phyloP scores from a whole-genome alignment of 2,329 filamentous ascomycete genomes.

The Penicillium concentricum region DNA sequence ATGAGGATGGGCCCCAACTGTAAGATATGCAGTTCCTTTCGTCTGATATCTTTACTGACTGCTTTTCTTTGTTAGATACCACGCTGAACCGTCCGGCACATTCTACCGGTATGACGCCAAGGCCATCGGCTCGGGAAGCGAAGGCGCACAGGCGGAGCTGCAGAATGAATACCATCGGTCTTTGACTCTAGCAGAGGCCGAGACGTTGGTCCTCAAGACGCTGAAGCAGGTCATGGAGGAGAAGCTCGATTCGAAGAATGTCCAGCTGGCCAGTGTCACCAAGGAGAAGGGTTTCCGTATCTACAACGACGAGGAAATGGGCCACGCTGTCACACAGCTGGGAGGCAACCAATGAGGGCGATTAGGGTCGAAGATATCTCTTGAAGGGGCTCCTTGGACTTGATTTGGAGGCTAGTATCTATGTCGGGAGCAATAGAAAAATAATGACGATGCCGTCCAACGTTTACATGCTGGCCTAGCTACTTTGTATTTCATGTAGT shows the following conservation, averaged over 20 bases:
- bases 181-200: conserved; percentile 85
- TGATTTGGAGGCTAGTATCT: conserved; percentile 16
- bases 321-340: conserved; percentile 75
- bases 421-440: conserved; percentile 31
- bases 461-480: conserved; percentile 13
- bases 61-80: conserved; percentile 61
- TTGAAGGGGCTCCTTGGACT: conserved; percentile 9
- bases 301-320: conserved; percentile 98
- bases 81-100: conserved; percentile 95
- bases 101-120: conserved; percentile 99
- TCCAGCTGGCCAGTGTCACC: conserved; percentile 95
- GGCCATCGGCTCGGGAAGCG: conserved; percentile 94
- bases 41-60: background rate
- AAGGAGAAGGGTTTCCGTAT: conserved; percentile 98
- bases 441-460: conserved; percentile 26
- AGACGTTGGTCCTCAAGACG: conserved; percentile 94
- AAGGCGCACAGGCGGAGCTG: conserved; percentile 94
- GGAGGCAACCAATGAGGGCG: conserved; percentile 43
- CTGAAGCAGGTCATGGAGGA: conserved; percentile 99
- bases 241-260: conserved; percentile 98
- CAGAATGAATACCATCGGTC: conserved; percentile 99
- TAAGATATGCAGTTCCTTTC: conserved; percentile 40
- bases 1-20: conserved; percentile 94
- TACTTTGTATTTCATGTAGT: background rate
- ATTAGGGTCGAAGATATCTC: conserved; percentile 15